Conservation (phyloP, 805 yeast genomes). For the Nakazawaea sp. region DNA sequence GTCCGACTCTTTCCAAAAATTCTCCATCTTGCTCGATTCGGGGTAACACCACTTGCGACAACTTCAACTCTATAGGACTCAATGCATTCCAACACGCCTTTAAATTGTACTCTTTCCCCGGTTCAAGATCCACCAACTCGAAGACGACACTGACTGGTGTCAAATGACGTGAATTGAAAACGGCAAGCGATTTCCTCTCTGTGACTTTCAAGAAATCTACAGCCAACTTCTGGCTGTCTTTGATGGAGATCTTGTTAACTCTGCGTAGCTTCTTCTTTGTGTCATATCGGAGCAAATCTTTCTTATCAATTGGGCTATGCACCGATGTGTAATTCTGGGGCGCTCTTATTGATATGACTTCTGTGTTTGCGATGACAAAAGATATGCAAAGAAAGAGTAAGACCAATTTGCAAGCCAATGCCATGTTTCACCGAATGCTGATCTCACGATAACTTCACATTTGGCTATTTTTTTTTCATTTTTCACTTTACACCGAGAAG, state of each 20-base stretch:
- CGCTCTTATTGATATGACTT: not conserved
- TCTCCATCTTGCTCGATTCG: not conserved
- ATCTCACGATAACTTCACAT: no score
- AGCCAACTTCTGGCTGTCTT: no score
- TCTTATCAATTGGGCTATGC: no score
- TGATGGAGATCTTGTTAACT: not conserved
- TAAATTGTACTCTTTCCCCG: slow-evolving; percentile 3
- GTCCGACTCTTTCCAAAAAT: not conserved
- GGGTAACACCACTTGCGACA: not conserved
- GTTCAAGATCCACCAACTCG: slow-evolving; percentile 2
- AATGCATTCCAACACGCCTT: slow-evolving; percentile 12
- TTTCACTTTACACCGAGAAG: no score
- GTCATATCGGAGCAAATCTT: no score
- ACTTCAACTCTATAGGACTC: slow-evolving; percentile 5
- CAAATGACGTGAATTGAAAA: slow-evolving; percentile 3
- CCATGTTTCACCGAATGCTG: no score
- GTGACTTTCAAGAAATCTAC: slow-evolving; percentile 5
- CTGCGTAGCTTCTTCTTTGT: not conserved
- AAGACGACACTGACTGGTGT: not conserved
- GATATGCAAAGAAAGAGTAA: no score
- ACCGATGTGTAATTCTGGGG: not conserved
- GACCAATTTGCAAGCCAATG: no score
- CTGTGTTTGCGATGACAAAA: not conserved
- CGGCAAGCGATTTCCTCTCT: not conserved
- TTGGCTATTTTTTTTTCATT: no score